These are phyloP conservation scores for Dendrobium officinale DNA, from an alignment of 106 monocot genomes.

Conservation along the genomic window DNA sequence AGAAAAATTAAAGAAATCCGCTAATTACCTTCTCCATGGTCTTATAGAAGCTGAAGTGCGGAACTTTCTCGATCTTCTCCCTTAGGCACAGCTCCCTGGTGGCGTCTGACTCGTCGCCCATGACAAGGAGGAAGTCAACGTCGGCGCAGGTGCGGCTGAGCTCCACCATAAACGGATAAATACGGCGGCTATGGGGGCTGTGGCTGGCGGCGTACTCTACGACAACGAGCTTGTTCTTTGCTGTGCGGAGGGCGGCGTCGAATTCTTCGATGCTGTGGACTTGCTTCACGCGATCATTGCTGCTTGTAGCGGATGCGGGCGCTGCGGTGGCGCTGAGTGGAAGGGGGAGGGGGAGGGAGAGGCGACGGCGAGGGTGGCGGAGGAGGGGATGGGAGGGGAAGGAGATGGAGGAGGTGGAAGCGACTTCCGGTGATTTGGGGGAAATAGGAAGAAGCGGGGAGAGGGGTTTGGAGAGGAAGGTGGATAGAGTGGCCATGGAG, in stretches of 20 bases:
- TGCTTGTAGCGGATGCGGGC: neutral
- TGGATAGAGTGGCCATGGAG: constrained; percentile 1
- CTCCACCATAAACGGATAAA: constrained; percentile 77
- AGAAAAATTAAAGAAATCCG: neutral
- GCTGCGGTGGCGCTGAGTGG: neutral
- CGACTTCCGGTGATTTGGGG: neutral
- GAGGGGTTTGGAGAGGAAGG: constrained; percentile 13
- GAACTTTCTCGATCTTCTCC: constrained; percentile 56
- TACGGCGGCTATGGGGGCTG: constrained; percentile 38
- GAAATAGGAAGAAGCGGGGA: neutral
- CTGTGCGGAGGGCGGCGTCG: constrained; percentile 51
- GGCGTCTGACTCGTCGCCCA: constrained; percentile 87
- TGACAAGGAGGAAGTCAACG: constrained; percentile 82
- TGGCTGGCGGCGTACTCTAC: constrained; percentile 73
- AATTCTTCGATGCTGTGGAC: constrained; percentile 73
- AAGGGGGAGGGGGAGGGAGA: neutral
- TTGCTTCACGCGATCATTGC: constrained; percentile 47
- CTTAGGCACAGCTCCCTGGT: constrained; percentile 55
- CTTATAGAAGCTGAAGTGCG: constrained; percentile 95
- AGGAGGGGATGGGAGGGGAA: neutral
- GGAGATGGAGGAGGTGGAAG: neutral
- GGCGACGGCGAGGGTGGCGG: neutral
- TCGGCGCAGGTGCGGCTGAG: constrained; percentile 82
- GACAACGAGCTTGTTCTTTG: constrained; percentile 78
- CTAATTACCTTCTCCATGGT: constrained; percentile 61